Evolutionary conservation across 306 rosid genomes (phyloP).

Genomic region (Lablab purpureus): DNA sequence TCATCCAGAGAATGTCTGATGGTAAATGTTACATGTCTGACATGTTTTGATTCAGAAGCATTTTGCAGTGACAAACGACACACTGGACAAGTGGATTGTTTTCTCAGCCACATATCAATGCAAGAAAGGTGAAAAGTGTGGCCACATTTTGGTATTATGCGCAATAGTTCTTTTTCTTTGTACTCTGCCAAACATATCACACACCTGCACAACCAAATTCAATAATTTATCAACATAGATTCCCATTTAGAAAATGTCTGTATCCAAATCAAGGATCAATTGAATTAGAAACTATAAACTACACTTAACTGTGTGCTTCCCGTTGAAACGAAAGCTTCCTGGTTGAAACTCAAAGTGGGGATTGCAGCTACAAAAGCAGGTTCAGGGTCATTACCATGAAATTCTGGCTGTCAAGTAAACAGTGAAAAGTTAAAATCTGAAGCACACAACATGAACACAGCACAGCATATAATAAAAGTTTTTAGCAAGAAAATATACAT

Average conservation of each 20-base stretch:
- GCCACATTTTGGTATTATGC: conserved; percentile 95
- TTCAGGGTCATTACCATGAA: conserved; percentile 60
- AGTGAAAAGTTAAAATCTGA: conserved; percentile 51
- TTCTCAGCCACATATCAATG: conserved; percentile 90
- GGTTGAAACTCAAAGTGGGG: conserved; percentile 81
- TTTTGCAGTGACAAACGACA: conserved; percentile 84
- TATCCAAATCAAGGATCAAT: neutral
- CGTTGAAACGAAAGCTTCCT: conserved; percentile 71
- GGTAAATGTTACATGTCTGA: conserved; percentile 59
- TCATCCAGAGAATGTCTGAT: conserved; percentile 58
- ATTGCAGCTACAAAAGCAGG: conserved; percentile 85
- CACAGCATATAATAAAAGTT: neutral
- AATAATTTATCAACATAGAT: conserved; percentile 24
- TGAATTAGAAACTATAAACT: neutral
- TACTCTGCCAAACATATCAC: conserved; percentile 92
- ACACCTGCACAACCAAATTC: conserved; percentile 65
- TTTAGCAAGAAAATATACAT: neutral
- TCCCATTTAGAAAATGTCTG: neutral
- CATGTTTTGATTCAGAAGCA: conserved; percentile 61
- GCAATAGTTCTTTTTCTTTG: conserved; percentile 80
- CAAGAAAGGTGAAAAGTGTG: conserved; percentile 92
- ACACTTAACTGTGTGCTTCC: conserved; percentile 83
- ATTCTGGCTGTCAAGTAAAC: conserved; percentile 78
- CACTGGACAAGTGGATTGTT: conserved; percentile 90
- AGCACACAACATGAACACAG: conserved; percentile 34